Evolutionary conservation across 2,329 filamentous ascomycete genomes (phyloP).

Genomic region (Calcarisporium arbuscula): DNA sequence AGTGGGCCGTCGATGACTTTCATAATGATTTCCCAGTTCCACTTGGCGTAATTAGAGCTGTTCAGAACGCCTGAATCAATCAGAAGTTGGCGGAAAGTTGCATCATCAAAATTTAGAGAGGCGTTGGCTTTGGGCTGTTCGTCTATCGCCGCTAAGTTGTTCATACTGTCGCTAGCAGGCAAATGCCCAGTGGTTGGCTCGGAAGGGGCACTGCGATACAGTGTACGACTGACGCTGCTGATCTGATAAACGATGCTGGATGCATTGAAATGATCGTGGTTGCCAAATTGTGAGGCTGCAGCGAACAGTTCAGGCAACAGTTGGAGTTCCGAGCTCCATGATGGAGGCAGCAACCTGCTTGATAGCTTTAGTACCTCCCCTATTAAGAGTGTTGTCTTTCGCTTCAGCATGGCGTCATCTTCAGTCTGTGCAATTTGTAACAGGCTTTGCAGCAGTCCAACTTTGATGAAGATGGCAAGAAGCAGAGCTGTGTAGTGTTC

Average conservation of each 20-base stretch:
- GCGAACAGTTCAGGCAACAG: conserved; percentile 80
- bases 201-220: conserved; percentile 69
- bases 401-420: conserved; percentile 64
- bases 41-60: conserved; percentile 87
- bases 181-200: conserved; percentile 29
- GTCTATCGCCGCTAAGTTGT: conserved; percentile 45
- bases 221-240: conserved; percentile 88
- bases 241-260: conserved; percentile 95
- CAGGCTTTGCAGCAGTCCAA: conserved; percentile 61
- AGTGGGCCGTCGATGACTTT: conserved; percentile 89
- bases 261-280: conserved; percentile 69
- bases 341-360: conserved; percentile 73
- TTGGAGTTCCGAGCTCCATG: conserved; percentile 79
- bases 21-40: conserved; percentile 94
- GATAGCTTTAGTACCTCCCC: conserved; percentile 88
- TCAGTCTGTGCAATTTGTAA: conserved; percentile 61
- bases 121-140: conserved; percentile 48
- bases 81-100: conserved; percentile 56
- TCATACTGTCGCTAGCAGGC: conserved; percentile 37
- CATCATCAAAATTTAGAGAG: conserved; percentile 48
- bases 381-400: conserved; percentile 85
- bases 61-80: conserved; percentile 81
- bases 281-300: conserved; percentile 64
- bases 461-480: conserved; percentile 76
- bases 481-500: conserved; percentile 91